Conservation (phyloP, 2,329 filamentous ascomycete species). For the Talaromyces atroroseus region DNA sequence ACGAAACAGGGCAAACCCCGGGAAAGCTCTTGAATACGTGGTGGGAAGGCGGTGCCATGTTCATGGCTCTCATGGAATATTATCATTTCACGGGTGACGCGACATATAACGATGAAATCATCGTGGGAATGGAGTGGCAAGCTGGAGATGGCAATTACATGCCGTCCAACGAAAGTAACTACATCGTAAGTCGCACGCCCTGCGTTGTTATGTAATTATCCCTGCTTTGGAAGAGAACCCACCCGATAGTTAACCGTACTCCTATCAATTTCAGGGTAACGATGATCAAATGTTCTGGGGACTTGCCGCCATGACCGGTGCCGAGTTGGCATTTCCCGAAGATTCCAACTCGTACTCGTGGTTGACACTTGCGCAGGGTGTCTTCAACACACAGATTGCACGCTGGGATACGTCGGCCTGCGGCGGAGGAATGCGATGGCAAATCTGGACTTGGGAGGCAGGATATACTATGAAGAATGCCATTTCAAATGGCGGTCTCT, state of each 20-base stretch:
- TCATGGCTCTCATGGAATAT: slow-evolving; percentile 37
- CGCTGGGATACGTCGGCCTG: slow-evolving; percentile 68
- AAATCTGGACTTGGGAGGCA: slow-evolving; percentile 71
- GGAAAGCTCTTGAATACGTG: slow-evolving; percentile 46
- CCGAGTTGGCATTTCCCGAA: slow-evolving; percentile 40
- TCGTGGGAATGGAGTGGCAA: slow-evolving; percentile 34
- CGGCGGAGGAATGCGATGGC: slow-evolving; percentile 70
- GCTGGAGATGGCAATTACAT: slow-evolving; percentile 37
- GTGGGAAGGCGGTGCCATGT: slow-evolving; percentile 44
- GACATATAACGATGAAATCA: slow-evolving; percentile 34
- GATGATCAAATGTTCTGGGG: slow-evolving; percentile 57
- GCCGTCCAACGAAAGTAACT: slow-evolving; percentile 33
- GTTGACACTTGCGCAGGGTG: slow-evolving; percentile 59
- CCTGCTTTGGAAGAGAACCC: neutral
- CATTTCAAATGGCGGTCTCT: slow-evolving; percentile 73
- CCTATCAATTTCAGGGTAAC: slow-evolving; percentile 38
- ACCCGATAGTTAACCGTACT: neutral
- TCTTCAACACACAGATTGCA: slow-evolving; percentile 64
- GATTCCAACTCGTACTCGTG: slow-evolving; percentile 23
- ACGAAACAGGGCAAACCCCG: slow-evolving; percentile 46
- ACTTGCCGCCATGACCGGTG: slow-evolving; percentile 52
- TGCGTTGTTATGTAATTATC: neutral
- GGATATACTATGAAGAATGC: slow-evolving; percentile 81
- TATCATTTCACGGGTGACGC: slow-evolving; percentile 39
- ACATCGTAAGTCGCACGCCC: slow-evolving; percentile 6